phyloP scores from a whole-genome alignment of 768 basidiomycete species.

The Imleria badia region DNA sequence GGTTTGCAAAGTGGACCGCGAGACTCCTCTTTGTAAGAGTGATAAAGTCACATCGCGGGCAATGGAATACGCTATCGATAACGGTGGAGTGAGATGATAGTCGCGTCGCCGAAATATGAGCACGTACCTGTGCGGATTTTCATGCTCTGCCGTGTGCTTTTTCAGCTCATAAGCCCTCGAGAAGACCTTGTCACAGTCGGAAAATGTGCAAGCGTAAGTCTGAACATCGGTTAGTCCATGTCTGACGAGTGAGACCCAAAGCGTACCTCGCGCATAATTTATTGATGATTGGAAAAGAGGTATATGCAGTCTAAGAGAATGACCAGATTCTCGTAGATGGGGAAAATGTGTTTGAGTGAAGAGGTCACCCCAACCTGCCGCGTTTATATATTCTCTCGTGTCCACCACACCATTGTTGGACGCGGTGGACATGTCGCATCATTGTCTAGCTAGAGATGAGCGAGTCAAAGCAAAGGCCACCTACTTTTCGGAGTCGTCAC shows the following conservation, averaged over 20 bases:
- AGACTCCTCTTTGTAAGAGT: slow-evolving; percentile 23
- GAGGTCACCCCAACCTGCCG: neutral
- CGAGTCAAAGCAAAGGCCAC: slow-evolving; percentile 9
- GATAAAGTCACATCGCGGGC: slow-evolving; percentile 17
- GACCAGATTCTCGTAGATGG: slow-evolving; percentile 16
- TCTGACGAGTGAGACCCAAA: neutral
- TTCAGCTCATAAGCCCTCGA: slow-evolving; percentile 18
- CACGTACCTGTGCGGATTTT: slow-evolving; percentile 10
- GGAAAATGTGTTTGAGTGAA: neutral
- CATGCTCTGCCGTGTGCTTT: slow-evolving; percentile 23
- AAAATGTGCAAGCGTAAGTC: slow-evolving; percentile 13
- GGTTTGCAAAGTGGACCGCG: slow-evolving; percentile 17
- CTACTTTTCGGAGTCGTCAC: slow-evolving; percentile 1
- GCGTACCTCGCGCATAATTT: slow-evolving; percentile 16
- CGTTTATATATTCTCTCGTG: slow-evolving; percentile 14
- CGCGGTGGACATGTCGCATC: neutral
- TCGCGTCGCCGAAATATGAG: neutral
- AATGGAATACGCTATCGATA: slow-evolving; percentile 17
- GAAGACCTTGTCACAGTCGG: slow-evolving; percentile 15
- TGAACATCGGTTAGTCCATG: neutral
- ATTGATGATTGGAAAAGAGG: neutral
- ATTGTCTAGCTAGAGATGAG: neutral
- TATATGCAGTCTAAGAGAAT: slow-evolving; percentile 13
- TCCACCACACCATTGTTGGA: slow-evolving; percentile 3
- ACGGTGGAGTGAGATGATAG: neutral